These are phyloP conservation scores for Platismatia glauca DNA, from an alignment of 495 filamentous ascomycete genomes.

Conservation along the genomic window DNA sequence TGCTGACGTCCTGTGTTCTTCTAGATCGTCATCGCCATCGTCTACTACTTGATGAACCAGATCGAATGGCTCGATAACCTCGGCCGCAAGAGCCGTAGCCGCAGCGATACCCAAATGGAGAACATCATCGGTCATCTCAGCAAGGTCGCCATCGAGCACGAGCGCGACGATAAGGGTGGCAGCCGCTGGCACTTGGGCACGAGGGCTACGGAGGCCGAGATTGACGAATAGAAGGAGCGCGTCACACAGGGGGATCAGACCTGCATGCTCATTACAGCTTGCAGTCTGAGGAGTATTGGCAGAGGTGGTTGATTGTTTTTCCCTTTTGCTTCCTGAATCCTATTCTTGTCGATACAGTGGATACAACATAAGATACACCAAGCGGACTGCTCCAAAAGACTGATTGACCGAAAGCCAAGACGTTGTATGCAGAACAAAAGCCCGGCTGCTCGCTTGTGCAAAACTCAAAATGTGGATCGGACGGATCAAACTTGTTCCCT, in stretches of 20 bases:
- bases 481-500: slow-evolving; percentile 1
- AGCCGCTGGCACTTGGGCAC: slow-evolving; percentile 52
- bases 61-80: slow-evolving; percentile 64
- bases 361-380: slow-evolving; percentile 9
- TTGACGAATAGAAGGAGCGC: slow-evolving; percentile 49
- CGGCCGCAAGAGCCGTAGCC: slow-evolving; percentile 67
- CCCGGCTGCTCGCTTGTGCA: slow-evolving; percentile 8
- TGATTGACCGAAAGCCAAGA: background rate
- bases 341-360: slow-evolving; percentile 17
- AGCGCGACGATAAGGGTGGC: slow-evolving; percentile 46
- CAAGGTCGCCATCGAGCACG: slow-evolving; percentile 68
- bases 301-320: background rate
- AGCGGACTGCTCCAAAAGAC: background rate
- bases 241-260: background rate
- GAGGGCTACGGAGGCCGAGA: slow-evolving; percentile 56
- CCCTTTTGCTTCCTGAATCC: slow-evolving; percentile 7
- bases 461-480: slow-evolving; percentile 3
- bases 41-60: slow-evolving; percentile 62
- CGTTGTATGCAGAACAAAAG: slow-evolving; percentile 3
- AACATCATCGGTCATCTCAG: slow-evolving; percentile 67
- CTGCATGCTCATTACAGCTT: background rate
- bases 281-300: background rate
- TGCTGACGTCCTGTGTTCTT: slow-evolving; percentile 1
- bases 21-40: slow-evolving; percentile 61
- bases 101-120: slow-evolving; percentile 69